Conservation (phyloP, 78 protist species). For the Planoprotostelium fungivorum region DNA sequence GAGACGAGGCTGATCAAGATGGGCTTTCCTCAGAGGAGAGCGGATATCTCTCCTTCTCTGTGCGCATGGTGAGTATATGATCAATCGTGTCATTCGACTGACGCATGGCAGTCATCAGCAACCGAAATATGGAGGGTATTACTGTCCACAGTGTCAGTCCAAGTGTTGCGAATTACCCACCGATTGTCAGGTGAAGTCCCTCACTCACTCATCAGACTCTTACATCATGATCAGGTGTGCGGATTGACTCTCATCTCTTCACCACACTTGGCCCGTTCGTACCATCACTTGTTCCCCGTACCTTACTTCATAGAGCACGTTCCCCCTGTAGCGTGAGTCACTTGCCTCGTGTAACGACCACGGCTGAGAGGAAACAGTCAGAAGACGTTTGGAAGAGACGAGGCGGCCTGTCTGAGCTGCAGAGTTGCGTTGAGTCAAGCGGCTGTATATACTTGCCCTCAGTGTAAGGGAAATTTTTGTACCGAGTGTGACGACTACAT, state of each 20-base stretch:
- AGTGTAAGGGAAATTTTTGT: constrained; percentile 56
- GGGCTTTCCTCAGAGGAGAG: constrained; percentile 69
- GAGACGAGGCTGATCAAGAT: constrained; percentile 53
- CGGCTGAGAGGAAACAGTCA: no score
- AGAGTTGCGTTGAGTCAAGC: neutral
- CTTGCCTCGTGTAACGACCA: no score
- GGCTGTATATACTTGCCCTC: constrained; percentile 47
- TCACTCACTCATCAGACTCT: neutral
- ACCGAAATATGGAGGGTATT: constrained; percentile 47
- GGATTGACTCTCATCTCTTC: constrained; percentile 64
- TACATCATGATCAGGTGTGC: constrained; percentile 16
- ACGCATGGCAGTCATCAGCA: constrained; percentile 37
- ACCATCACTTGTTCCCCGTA: constrained; percentile 72
- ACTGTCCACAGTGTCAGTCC: constrained; percentile 66
- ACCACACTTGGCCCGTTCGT: constrained; percentile 81
- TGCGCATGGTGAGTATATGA: constrained; percentile 9
- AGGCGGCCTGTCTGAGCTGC: neutral
- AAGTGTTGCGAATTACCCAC: constrained; percentile 72
- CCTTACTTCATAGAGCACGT: constrained; percentile 47
- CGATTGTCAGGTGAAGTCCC: constrained; percentile 28
- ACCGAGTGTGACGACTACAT: constrained; percentile 69
- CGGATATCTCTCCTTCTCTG: constrained; percentile 9
- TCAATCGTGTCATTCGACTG: neutral
- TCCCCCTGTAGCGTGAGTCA: no score
- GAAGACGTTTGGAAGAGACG: neutral